Evolutionary conservation across 352 stramenopile genomes (phyloP).

Genomic region (Peronospora farinosa): DNA sequence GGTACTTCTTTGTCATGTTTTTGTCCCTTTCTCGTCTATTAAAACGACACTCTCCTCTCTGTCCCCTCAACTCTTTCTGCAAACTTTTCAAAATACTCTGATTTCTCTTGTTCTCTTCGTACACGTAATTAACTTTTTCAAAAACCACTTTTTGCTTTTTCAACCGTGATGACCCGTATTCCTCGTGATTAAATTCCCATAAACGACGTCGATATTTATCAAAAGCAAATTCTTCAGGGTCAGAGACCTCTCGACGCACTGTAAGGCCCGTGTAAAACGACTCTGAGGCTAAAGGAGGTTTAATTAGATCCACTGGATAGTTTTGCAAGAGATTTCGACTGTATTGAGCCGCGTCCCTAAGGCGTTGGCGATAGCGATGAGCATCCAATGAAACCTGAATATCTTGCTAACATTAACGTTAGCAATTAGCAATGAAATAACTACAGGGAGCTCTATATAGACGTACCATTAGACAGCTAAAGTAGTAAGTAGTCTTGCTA

Average conservation of each 20-base stretch:
- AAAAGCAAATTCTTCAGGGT: constrained; percentile 26
- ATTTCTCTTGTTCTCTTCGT: constrained; percentile 32
- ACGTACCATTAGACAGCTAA: constrained; percentile 14
- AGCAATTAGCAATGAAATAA: constrained; percentile 4
- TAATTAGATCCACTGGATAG: constrained; percentile 39
- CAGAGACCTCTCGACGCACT: constrained; percentile 16
- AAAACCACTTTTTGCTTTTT: constrained; percentile 33
- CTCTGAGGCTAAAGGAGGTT: constrained; percentile 9
- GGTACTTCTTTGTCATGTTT: constrained; percentile 9
- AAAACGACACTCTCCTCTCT: constrained; percentile 6
- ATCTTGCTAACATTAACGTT: constrained; percentile 29
- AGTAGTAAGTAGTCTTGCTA: too few species aligned
- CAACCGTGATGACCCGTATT: constrained; percentile 35
- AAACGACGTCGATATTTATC: constrained; percentile 37
- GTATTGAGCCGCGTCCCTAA: constrained; percentile 41
- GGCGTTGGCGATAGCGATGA: constrained; percentile 44
- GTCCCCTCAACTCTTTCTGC: constrained; percentile 24
- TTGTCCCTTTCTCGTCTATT: background rate
- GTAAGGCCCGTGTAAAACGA: constrained; percentile 11
- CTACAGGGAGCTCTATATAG: background rate
- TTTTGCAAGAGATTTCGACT: constrained; percentile 39
- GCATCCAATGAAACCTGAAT: constrained; percentile 37
- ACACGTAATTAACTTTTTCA: constrained; percentile 31
- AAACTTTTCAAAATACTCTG: constrained; percentile 31
- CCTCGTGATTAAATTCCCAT: constrained; percentile 34